Evolutionary conservation across 2,329 filamentous ascomycete genomes (phyloP).

Genomic region (Fusarium anthophilum): DNA sequence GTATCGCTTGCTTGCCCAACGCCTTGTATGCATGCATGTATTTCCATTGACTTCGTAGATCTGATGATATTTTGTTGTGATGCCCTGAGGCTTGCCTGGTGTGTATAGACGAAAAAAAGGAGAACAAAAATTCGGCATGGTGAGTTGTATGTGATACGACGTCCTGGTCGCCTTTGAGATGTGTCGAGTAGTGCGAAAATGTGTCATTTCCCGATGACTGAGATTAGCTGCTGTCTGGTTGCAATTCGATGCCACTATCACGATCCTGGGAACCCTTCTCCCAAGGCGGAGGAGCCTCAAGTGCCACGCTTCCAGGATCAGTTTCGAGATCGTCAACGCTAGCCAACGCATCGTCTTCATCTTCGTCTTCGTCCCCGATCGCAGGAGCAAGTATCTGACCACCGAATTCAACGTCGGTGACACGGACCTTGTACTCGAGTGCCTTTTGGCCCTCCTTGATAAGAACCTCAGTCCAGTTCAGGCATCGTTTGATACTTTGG

Average conservation of each 20-base stretch:
- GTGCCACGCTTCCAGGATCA: constrained; percentile 31
- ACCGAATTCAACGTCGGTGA: constrained; percentile 83
- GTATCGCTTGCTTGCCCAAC: constrained; percentile 40
- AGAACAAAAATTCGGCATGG: constrained; percentile 15
- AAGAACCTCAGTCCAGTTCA: constrained; percentile 88
- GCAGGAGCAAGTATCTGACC: constrained; percentile 77
- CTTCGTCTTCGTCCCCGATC: constrained; percentile 64
- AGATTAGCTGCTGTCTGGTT: constrained; percentile 49
- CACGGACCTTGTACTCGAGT: constrained; percentile 80
- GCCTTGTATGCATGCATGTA: constrained; percentile 37
- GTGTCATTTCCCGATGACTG: neutral
- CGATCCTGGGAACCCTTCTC: constrained; percentile 57
- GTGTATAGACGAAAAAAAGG: constrained; percentile 12
- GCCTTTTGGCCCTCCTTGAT: constrained; percentile 91
- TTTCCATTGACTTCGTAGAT: constrained; percentile 33
- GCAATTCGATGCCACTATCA: constrained; percentile 63
- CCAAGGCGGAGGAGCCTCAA: constrained; percentile 46
- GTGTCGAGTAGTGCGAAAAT: neutral
- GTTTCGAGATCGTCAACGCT: constrained; percentile 24
- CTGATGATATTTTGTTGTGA: constrained; percentile 20
- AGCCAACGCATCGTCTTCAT: constrained; percentile 38
- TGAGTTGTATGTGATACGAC: constrained; percentile 14
- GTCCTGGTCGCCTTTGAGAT: constrained; percentile 15
- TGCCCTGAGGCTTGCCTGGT: constrained; percentile 31
- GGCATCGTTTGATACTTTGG: constrained; percentile 88